These are phyloP conservation scores for Huntiella moniliformis DNA, from an alignment of 2,329 filamentous ascomycete genomes.

Conservation along the genomic window DNA sequence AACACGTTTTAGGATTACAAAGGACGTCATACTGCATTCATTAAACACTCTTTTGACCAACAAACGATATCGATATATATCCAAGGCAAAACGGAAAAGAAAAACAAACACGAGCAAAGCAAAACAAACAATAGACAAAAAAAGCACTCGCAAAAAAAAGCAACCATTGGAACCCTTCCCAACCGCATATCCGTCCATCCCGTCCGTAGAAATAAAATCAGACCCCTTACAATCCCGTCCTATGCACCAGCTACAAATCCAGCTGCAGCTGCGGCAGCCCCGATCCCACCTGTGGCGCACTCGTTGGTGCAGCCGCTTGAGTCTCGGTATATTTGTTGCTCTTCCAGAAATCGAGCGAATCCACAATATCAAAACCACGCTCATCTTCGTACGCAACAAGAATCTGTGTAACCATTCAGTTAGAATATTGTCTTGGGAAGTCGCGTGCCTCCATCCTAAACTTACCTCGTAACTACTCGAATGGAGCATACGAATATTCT, in stretches of 20 bases:
- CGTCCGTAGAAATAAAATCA: background rate
- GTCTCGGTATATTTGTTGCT: slow-evolving; percentile 34
- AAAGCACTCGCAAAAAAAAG: slow-evolving; percentile 2
- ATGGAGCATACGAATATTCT: slow-evolving; percentile 94
- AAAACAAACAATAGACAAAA: background rate
- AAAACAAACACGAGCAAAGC: slow-evolving; percentile 5
- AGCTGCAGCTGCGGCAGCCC: slow-evolving; percentile 7
- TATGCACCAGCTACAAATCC: slow-evolving; percentile 4
- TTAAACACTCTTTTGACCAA: too few species aligned
- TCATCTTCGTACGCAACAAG: slow-evolving; percentile 97
- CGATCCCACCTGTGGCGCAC: background rate
- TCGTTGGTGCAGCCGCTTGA: slow-evolving; percentile 1
- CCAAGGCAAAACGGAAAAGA: slow-evolving; percentile 1
- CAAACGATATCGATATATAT: background rate
- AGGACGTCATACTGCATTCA: too few species aligned
- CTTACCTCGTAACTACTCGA: slow-evolving; percentile 84
- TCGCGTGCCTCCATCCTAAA: slow-evolving; percentile 19
- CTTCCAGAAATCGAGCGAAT: slow-evolving; percentile 93
- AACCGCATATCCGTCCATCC: background rate
- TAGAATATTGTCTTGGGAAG: background rate
- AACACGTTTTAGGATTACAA: too few species aligned
- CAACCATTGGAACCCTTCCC: slow-evolving; percentile 3
- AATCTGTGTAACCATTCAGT: slow-evolving; percentile 42
- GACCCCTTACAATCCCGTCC: background rate
- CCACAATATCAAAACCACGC: slow-evolving; percentile 76